Base-by-base conservation (phyloP, 2,329 filamentous ascomycete species). In the Monilinia fructigena region DNA sequence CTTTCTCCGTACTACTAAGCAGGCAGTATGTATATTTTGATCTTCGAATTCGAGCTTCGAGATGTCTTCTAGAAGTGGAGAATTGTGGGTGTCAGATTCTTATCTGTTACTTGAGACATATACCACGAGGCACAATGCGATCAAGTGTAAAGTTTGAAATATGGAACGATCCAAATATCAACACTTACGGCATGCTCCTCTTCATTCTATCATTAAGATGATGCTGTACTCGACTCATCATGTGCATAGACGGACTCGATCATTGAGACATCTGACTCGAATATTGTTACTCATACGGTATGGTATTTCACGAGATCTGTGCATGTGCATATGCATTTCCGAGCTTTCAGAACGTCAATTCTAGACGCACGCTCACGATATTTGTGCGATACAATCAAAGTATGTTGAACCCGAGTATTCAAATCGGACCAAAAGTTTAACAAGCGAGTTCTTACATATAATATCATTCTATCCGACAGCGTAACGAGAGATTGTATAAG, bases 291-390 rank as follows among this genome's bases (percentile, higher is more conserved):
- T 59, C 55, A 59, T 26, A 35, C 31, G 7, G 5, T 31, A 31
- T 23, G 31, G 31, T 35, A 59, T 47, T 42, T 35, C 56, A 59
- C 42, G 26, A 48, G 56, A 59, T 48, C 42, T 47, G 42, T 59
- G 5, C 42, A 31, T 35, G 31, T 35, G 31, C 31, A 35, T 35
- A 35, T 35, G 31, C 42, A 31, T 35, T 23, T 31, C 42, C 42
- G 26, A 59, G 3, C 4, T 59, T 48, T 26, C 42, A 35, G 42
- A 31, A 20, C 38, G 6, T 59, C 42, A 20, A 23, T 26, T 26
- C 56, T 53, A 18, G 16, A n/a, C 31, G 2, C 7, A 4, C 3
- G 26, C 20, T 59, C 42, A 48, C 18, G 6, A 23, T 12, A 42
- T 47, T 48, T 23, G 26, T 59, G 20, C 28, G 42, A 23, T n/a